A percentile compares a stretch with the other conserved stretches of the same genome.
phyloP scores from a whole-genome alignment of 2,329 filamentous ascomycete genomes.

The Colletotrichum endophyticum region DNA sequence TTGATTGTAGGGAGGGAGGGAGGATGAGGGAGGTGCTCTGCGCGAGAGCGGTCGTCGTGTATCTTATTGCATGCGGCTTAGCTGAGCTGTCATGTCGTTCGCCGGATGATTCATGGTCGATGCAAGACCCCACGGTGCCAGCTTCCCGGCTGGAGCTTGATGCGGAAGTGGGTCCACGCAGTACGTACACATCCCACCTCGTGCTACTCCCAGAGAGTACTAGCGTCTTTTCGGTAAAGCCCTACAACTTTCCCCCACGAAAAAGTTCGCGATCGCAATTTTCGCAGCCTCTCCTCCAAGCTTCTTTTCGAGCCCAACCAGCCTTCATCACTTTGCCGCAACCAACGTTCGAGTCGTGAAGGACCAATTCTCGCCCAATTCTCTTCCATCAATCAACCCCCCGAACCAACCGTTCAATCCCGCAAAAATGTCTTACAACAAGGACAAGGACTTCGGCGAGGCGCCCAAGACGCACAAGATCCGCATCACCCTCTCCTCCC shows the following conservation, averaged over 20 bases:
- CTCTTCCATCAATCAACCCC: slow-evolving; percentile 5
- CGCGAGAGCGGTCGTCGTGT: not conserved
- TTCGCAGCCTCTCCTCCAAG: not conserved
- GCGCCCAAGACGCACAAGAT: slow-evolving; percentile 96
- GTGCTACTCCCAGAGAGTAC: not conserved
- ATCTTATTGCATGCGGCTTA: not conserved
- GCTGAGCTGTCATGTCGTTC: slow-evolving; percentile 3
- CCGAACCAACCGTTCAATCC: slow-evolving; percentile 2
- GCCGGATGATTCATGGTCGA: slow-evolving; percentile 44
- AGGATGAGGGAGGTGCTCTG: not conserved
- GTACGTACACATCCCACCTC: not conserved
- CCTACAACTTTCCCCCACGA: slow-evolving; percentile 22
- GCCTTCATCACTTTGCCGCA: slow-evolving; percentile 84
- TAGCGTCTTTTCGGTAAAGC: slow-evolving; percentile 7
- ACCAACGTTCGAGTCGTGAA: slow-evolving; percentile 83
- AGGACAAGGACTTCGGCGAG: slow-evolving; percentile 95
- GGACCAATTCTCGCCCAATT: slow-evolving; percentile 38
- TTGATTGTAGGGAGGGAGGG: not conserved
- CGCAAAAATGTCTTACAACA: slow-evolving; percentile 84
- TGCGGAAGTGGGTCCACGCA: not conserved
- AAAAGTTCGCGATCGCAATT: slow-evolving; percentile 23
- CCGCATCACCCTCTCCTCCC: slow-evolving; percentile 81
- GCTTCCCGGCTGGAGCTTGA: not conserved
- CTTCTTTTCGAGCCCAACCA: slow-evolving; percentile 23
- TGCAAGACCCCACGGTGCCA: not conserved